Conservation (phyloP, 2,329 filamentous ascomycete species). For the Beauveria sp. region DNA sequence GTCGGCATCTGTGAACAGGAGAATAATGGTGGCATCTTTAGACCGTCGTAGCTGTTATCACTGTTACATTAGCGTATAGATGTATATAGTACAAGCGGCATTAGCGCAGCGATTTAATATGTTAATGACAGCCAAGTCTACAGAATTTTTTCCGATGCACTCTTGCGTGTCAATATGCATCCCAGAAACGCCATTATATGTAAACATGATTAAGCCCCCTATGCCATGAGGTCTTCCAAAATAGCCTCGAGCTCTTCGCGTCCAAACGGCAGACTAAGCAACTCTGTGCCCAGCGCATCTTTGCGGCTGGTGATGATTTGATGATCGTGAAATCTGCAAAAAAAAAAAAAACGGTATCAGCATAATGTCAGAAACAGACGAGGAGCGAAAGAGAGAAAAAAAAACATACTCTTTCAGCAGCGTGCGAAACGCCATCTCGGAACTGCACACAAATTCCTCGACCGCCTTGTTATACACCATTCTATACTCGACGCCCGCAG, state of each 20-base stretch:
- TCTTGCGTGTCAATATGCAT: not conserved
- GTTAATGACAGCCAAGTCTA: not conserved
- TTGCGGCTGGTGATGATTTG: conserved; percentile 91
- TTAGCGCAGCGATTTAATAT: not conserved
- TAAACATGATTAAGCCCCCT: not conserved
- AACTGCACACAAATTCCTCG: conserved; percentile 94
- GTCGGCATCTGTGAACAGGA: no score
- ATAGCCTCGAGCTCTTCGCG: conserved; percentile 85
- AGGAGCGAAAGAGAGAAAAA: no score
- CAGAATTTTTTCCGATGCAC: not conserved
- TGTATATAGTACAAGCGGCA: not conserved
- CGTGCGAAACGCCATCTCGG: conserved; percentile 91
- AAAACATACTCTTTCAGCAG: conserved; percentile 74
- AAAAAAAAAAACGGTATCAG: conserved; percentile 24
- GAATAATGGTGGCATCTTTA: no score
- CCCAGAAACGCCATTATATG: not conserved
- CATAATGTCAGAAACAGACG: not conserved
- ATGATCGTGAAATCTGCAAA: conserved; percentile 77
- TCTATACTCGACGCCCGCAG: conserved; percentile 76
- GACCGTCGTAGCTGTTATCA: not conserved
- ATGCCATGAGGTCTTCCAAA: conserved; percentile 59
- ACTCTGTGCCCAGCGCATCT: conserved; percentile 76
- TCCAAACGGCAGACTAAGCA: conserved; percentile 76
- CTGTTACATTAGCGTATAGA: not conserved
- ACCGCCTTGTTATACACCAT: conserved; percentile 91